Conservation (phyloP, 2,329 filamentous ascomycete species). For the Diaporthe amygdali region DNA sequence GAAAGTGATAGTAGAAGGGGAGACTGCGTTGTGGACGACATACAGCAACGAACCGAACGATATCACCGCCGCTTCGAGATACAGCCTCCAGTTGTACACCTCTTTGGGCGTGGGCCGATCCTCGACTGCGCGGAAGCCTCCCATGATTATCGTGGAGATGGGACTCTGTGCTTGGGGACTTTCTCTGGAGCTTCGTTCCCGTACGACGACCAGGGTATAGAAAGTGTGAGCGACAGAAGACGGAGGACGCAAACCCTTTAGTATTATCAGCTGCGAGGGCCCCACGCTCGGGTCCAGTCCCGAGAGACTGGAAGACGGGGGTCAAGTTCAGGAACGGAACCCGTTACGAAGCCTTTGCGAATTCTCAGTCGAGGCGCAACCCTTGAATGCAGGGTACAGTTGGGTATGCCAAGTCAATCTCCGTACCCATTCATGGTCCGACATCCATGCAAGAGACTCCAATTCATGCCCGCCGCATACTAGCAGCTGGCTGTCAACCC, state of each 20-base stretch:
- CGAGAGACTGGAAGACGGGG: neutral
- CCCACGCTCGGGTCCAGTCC: slow-evolving; percentile 9
- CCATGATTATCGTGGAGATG: slow-evolving; percentile 1
- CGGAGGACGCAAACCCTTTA: neutral
- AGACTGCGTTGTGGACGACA: slow-evolving; percentile 19
- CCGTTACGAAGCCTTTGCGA: neutral
- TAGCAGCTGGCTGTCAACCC: neutral
- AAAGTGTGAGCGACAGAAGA: neutral
- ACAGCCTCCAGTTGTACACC: slow-evolving; percentile 59
- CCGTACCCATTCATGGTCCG: neutral
- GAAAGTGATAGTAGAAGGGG: slow-evolving; percentile 6
- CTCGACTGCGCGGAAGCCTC: slow-evolving; percentile 41
- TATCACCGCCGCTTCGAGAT: slow-evolving; percentile 51
- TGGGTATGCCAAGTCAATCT: neutral
- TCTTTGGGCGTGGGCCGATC: slow-evolving; percentile 60
- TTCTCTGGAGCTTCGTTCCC: neutral
- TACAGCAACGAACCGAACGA: slow-evolving; percentile 51
- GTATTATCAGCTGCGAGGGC: neutral
- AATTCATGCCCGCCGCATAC: neutral
- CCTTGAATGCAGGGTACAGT: neutral
- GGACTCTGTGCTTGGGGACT: neutral
- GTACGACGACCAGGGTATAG: neutral
- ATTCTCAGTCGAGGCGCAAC: slow-evolving; percentile 2
- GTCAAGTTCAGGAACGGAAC: neutral
- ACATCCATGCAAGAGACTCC: slow-evolving; percentile 8